These are phyloP conservation scores for Glomus cerebriforme DNA, from an alignment of 192 early-diverging fungal species.

Conservation along the genomic window DNA sequence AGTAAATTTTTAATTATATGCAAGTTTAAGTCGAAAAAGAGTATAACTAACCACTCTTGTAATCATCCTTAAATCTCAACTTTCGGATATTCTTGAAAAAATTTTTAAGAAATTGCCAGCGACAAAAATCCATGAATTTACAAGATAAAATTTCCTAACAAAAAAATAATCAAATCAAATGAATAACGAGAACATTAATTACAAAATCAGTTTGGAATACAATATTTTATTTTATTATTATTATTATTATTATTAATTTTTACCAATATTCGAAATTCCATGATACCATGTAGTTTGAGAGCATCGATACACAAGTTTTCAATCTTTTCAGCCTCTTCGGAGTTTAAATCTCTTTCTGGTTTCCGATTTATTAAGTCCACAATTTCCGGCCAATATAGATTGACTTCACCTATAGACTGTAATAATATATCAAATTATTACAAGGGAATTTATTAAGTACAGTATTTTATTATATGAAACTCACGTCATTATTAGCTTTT, in stretches of 20 bases:
- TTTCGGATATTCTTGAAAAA: background rate
- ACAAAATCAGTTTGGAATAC: background rate
- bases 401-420: background rate
- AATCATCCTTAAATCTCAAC: background rate
- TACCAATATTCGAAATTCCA: background rate
- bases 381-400: background rate
- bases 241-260: background rate
- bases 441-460: no score
- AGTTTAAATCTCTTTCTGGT: background rate
- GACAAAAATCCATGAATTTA: background rate
- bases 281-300: background rate
- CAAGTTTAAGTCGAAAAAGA: background rate
- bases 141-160: background rate
- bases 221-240: no score
- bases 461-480: background rate
- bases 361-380: background rate
- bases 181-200: background rate
- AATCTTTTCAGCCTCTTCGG: background rate
- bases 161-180: background rate
- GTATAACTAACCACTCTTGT: background rate
- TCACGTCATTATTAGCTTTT: background rate
- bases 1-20: background rate
- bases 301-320: background rate
- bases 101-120: conserved; percentile 12
- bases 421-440: background rate